Evolutionary conservation across 805 yeast genomes (phyloP).

Genomic region (Wickerhamiella parazyma): DNA sequence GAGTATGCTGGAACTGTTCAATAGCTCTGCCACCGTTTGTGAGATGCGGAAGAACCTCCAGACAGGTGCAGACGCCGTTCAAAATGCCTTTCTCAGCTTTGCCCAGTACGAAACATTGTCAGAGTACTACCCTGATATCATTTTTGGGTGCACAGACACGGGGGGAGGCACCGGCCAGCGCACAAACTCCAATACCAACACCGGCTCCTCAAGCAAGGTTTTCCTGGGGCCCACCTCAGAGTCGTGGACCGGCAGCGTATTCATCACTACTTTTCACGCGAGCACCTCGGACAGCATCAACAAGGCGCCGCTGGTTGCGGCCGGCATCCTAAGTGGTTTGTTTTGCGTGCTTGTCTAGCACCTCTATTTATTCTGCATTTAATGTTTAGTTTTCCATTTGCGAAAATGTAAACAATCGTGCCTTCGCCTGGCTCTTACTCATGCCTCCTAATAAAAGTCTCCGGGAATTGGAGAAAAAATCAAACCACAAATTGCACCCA

Average conservation of each 20-base stretch:
- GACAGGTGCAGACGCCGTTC: background rate
- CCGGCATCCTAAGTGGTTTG: background rate
- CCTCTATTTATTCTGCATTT: background rate
- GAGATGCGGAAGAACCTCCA: background rate
- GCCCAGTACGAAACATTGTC: background rate
- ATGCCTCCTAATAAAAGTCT: constrained; percentile 64
- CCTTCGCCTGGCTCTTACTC: background rate
- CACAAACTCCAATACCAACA: background rate
- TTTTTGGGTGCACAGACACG: background rate
- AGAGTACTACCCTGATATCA: background rate
- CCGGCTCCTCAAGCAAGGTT: background rate
- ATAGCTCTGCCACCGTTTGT: constrained; percentile 1
- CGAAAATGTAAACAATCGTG: background rate
- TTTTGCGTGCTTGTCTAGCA: background rate
- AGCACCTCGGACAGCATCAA: background rate
- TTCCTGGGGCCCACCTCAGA: background rate
- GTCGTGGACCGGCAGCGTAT: background rate
- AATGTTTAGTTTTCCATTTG: too few species aligned
- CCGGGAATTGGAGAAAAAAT: constrained; percentile 46
- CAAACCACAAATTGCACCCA: constrained; percentile 56
- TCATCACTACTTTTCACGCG: background rate
- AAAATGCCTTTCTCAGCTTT: background rate
- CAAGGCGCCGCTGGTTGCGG: background rate
- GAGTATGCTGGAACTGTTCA: constrained; percentile 1
- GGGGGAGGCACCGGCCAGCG: too few species aligned